Evolutionary conservation across 345 rosid species (phyloP).

Genomic region (Brassica juncea): DNA sequence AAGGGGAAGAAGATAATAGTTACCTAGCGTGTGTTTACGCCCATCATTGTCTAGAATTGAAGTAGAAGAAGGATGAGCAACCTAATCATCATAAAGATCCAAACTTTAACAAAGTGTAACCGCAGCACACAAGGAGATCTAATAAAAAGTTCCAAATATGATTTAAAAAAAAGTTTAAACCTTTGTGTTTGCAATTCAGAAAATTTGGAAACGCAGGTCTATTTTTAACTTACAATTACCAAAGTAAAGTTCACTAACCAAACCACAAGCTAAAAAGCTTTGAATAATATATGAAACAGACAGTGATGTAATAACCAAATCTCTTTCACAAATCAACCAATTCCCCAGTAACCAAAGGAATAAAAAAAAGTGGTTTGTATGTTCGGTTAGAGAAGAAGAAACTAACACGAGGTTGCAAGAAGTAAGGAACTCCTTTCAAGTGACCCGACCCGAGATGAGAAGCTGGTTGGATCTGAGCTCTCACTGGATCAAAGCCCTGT

Average conservation of each 20-base stretch:
- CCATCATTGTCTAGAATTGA: conserved; percentile 61
- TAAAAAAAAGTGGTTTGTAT: no score
- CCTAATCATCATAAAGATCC: conserved; percentile 42
- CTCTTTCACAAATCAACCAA: no score
- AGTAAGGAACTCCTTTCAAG: conserved; percentile 47
- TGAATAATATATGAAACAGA: background rate
- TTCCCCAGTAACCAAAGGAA: no score
- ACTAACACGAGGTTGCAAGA: conserved; percentile 51
- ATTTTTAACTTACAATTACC: no score
- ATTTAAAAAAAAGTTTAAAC: no score
- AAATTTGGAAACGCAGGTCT: no score
- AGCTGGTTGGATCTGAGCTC: conserved; percentile 35
- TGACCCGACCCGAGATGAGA: conserved; percentile 42
- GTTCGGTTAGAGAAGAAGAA: background rate
- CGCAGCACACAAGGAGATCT: no score
- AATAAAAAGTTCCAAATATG: no score
- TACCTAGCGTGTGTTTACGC: conserved; percentile 55
- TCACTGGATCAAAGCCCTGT: conserved; percentile 22
- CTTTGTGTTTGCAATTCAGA: no score
- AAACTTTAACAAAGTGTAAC: no score
- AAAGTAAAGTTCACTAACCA: background rate
- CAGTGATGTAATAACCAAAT: no score
- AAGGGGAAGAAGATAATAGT: background rate
- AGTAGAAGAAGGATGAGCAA: conserved; percentile 50
- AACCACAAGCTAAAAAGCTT: conserved; percentile 9